Conservation (phyloP, 495 filamentous ascomycete species). For the Aspergillus biplanus region DNA sequence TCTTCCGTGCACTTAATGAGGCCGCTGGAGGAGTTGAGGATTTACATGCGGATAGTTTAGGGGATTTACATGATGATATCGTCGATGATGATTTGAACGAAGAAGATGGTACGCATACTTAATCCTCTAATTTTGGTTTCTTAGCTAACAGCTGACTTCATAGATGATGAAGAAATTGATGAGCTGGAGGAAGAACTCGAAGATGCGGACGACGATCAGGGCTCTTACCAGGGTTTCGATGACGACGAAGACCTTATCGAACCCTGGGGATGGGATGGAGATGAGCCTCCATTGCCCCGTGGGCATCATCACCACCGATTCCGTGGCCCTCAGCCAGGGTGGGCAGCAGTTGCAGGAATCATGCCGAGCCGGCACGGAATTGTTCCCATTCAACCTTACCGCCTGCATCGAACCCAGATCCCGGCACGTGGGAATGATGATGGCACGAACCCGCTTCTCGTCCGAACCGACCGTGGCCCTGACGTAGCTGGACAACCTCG, state of each 20-base stretch:
- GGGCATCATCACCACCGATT: slow-evolving; percentile 53
- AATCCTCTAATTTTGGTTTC: slow-evolving; percentile 3
- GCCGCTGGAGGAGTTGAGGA: slow-evolving; percentile 43
- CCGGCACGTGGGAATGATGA: slow-evolving; percentile 66
- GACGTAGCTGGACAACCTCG: slow-evolving; percentile 37
- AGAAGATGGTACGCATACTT: slow-evolving; percentile 64
- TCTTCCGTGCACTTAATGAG: slow-evolving; percentile 49
- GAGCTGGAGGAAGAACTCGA: slow-evolving; percentile 54
- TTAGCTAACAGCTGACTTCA: slow-evolving; percentile 21
- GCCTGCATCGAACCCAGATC: slow-evolving; percentile 55
- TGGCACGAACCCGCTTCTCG: slow-evolving; percentile 77
- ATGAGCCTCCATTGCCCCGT: slow-evolving; percentile 48
- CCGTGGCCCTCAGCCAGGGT: slow-evolving; percentile 42
- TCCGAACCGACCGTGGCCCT: slow-evolving; percentile 44
- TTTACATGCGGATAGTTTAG: slow-evolving; percentile 41
- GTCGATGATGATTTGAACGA: slow-evolving; percentile 75
- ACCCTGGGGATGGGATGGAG: slow-evolving; percentile 60
- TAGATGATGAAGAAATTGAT: slow-evolving; percentile 58
- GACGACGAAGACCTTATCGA: slow-evolving; percentile 58
- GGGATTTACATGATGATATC: slow-evolving; percentile 49
- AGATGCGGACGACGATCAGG: slow-evolving; percentile 52
- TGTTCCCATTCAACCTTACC: slow-evolving; percentile 54
- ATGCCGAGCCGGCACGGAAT: slow-evolving; percentile 48
- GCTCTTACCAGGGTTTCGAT: slow-evolving; percentile 49
- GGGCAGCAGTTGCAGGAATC: slow-evolving; percentile 50